These are phyloP conservation scores for Cladosporium cucumerinum DNA, from an alignment of 2,329 filamentous ascomycete genomes.

Conservation along the genomic window DNA sequence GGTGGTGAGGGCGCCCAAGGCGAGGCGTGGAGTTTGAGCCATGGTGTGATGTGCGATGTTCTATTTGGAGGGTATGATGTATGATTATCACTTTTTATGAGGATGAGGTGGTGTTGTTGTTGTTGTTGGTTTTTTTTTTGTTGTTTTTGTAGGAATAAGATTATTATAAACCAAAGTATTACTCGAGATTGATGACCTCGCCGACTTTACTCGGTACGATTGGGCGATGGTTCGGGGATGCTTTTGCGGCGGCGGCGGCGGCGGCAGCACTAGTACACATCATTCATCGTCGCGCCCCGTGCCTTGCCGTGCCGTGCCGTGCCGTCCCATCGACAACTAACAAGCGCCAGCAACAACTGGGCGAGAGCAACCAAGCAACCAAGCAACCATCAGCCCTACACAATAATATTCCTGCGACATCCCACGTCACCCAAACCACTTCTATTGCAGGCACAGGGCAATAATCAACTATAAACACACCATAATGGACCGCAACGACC, in stretches of 20 bases:
- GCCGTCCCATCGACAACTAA: not conserved
- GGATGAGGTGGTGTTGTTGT: not conserved
- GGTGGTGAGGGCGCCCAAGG: conserved; percentile 9
- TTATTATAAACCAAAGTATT: too few relatives aligned
- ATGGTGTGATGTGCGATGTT: not conserved
- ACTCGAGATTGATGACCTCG: not conserved
- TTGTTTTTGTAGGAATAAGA: not conserved
- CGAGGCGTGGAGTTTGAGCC: conserved; percentile 11
- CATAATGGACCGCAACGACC: conserved; percentile 24
- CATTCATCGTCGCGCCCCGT: too few relatives aligned
- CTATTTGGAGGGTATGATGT: not conserved
- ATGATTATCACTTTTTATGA: not conserved
- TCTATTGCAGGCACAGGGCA: not conserved
- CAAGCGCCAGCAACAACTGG: too few relatives aligned
- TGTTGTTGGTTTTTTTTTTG: too few relatives aligned
- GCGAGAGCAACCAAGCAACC: not conserved
- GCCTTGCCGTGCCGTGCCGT: too few relatives aligned
- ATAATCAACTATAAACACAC: not conserved
- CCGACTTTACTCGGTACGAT: not conserved
- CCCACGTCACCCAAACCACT: not conserved
- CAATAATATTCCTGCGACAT: not conserved
- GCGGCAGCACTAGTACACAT: not conserved
- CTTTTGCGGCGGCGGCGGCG: conserved; percentile 2
- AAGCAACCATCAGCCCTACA: not conserved
- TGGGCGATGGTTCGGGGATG: conserved; percentile 3